These are phyloP conservation scores for Fusarium sp. DNA, from an alignment of 2,329 filamentous ascomycete genomes.

Conservation along the genomic window DNA sequence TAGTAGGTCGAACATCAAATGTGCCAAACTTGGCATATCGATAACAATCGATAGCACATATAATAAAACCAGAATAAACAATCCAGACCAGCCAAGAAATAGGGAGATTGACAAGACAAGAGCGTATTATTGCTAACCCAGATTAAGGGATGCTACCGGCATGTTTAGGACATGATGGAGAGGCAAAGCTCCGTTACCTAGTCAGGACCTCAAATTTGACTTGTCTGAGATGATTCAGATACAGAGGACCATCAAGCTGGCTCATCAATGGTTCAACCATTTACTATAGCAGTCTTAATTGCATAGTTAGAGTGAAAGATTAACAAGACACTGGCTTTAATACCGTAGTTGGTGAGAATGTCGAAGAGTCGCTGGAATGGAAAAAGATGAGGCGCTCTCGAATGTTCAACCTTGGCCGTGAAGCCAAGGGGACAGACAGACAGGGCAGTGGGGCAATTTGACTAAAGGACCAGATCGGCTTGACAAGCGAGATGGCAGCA, in stretches of 20 bases:
- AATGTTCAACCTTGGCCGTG: slow-evolving; percentile 6
- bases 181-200: too few relatives aligned
- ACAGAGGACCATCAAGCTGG: background rate
- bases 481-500: slow-evolving; percentile 41
- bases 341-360: background rate
- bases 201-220: too few relatives aligned
- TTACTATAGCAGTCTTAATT: background rate
- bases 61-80: too few relatives aligned
- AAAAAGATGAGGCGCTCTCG: slow-evolving; percentile 1
- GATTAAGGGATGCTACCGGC: background rate
- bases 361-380: background rate
- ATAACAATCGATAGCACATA: too few relatives aligned
- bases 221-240: too few relatives aligned
- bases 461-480: slow-evolving; percentile 32
- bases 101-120: background rate
- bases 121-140: background rate
- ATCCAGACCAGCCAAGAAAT: background rate
- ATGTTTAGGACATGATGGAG: too few relatives aligned
- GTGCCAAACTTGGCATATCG: too few relatives aligned
- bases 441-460: slow-evolving; percentile 25
- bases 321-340: background rate
- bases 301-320: background rate
- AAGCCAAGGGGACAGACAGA: background rate
- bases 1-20: too few relatives aligned
- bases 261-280: background rate